Base-by-base conservation (phyloP, 179 eudicot species). In the Camellia oleifera region DNA sequence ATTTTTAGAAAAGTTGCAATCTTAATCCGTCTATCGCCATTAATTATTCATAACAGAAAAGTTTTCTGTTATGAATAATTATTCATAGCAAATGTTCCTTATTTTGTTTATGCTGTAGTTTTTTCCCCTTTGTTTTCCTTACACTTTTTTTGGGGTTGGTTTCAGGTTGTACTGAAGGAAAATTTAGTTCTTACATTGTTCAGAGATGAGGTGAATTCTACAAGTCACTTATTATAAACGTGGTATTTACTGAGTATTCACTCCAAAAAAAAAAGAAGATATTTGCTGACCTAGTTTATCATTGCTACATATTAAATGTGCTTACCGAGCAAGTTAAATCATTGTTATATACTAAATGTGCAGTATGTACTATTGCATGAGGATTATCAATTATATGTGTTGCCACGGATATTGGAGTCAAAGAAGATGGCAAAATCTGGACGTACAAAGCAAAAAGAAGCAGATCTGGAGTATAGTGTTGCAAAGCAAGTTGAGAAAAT, bases 401-500 rank as follows among this genome's bases (percentile, higher is more conserved):
- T 97, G 85, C 99, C 99, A 54, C 91, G 97, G 62, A 87, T 97
- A 88, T 82, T 97, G 85, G 99, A 94, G 82, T 94, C 99, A 72
- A 97, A 97, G 86, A 97, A 91, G 90, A 87, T 90, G 90, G 99
- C 99, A 65, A 97, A 97, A 86, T 93, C 98, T 83, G 99, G 99
- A 23, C 97, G 98, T 66, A 89, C 97, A 71, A 97, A 93, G 88
- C 99, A 97, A 88, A 97, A 97, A 82, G 99, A 97, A 87, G 97
- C 98, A 77, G 98, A 97, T 86, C 88, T 97, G 62, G 99, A 97
- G 80, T 97, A 97, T 69, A 94, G 98, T 83, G 95, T 97, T 54
- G 99, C 99, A 14, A 97, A 97, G 90, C 99, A 97, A 87, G 99
- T 97, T 69, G 99, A 94, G 90, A 97, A 92, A 88, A 94, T 97